Base-by-base conservation (phyloP, 1,284 basidiomycete genomes). In the Ustilago trichophora region DNA sequence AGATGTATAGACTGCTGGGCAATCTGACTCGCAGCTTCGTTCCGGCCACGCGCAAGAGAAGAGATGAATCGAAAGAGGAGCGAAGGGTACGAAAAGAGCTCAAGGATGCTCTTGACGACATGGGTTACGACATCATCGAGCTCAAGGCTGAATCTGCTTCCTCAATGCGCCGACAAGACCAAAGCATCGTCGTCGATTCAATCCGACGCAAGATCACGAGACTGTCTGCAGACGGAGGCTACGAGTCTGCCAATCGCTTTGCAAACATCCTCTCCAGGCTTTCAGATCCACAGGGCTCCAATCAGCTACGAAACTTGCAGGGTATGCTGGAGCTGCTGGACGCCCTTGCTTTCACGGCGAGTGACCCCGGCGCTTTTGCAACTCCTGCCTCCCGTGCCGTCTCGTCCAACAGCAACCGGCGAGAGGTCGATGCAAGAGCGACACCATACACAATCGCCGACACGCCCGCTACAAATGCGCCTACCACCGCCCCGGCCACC, bases 51-150 rank as follows among this genome's bases (percentile, higher is more conserved):
- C 52, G 67, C 21, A 70, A 70, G 47, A 65, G 57, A 53, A 48
- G 62, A 9, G 67, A 65, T 6, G 67, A 70, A 32, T 50, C 52
- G 12, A 54, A 56, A 18, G 57, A 70, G 27, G 62, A 70, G 18
- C 40, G 60, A 12, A 45, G 54, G 35, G 45, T 46, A 31, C 56
- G 67, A 31, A 65, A 62, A 35, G 62, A 60, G 50, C 67, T 65
- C 34, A 65, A 65, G 27, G 60, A 65, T 53, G 44, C 56, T 4
- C 62, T 70, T 9, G 67, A 70, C 21, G 67, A 70, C 24, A 65
- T 60, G 67, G 57, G 62, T 32, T 65, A 65, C 56, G 62, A 70
- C 32, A 65, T 65, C 26, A 65, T 70, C 37, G 60, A 70, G 56
- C 53, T 65, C 31, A 60, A 62, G 44, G 67, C 57, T 6, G 49